A percentile compares a stretch with the other conserved stretches of the same genome.
phyloP scores from a whole-genome alignment of 1,284 basidiomycete genomes.

The Boletus sp. region DNA sequence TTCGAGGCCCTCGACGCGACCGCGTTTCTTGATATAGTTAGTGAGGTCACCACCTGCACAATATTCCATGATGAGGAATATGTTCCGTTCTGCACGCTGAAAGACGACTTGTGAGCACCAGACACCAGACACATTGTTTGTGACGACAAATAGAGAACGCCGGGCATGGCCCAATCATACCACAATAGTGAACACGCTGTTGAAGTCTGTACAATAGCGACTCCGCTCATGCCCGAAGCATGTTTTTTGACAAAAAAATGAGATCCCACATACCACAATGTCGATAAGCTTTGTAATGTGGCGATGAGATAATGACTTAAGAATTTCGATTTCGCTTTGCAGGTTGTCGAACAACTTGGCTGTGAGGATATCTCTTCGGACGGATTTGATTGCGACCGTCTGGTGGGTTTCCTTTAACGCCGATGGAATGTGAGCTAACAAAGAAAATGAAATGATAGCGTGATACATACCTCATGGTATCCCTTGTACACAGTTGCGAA shows the following conservation, averaged over 20 bases:
- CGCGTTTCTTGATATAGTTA: slow-evolving; percentile 93
- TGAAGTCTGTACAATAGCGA: not conserved
- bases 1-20: slow-evolving; percentile 80
- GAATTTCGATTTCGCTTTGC: slow-evolving; percentile 95
- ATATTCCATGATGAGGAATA: slow-evolving; percentile 98
- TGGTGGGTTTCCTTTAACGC: slow-evolving; percentile 61
- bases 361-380: slow-evolving; percentile 84
- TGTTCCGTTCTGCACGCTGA: slow-evolving; percentile 87
- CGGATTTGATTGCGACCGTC: slow-evolving; percentile 93
- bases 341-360: slow-evolving; percentile 95
- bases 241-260: not conserved
- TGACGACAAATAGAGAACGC: not conserved
- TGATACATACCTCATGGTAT: slow-evolving; percentile 71
- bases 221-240: not conserved
- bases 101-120: slow-evolving; percentile 15
- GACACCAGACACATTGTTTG: not conserved
- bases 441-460: not conserved
- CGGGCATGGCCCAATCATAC: not conserved
- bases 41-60: slow-evolving; percentile 95
- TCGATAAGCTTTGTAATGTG: slow-evolving; percentile 93
- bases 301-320: slow-evolving; percentile 89
- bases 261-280: slow-evolving; percentile 64
- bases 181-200: not conserved
- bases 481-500: slow-evolving; percentile 97
- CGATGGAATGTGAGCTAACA: slow-evolving; percentile 9